Percentiles rank a stretch among this genome's conserved stretches.
phyloP scores from a whole-genome alignment of 805 yeast species.

The Metschnikowia baotianmanensis region DNA sequence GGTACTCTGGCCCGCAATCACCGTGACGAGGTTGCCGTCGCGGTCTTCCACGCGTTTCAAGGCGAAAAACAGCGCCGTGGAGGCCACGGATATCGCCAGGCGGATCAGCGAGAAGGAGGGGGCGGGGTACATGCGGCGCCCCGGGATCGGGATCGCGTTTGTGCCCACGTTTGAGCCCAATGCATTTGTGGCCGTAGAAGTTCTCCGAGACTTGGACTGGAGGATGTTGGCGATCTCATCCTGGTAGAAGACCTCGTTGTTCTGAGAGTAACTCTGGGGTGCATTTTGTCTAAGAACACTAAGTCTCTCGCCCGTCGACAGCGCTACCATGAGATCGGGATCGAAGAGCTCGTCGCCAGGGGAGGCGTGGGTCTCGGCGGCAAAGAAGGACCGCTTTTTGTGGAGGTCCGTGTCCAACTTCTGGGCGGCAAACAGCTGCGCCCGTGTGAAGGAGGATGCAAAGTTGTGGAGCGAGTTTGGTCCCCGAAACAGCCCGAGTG shows the following conservation, averaged over 20 bases:
- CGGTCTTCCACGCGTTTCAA: slow-evolving; percentile 64
- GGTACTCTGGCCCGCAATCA: slow-evolving; percentile 78
- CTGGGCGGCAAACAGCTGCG: slow-evolving; percentile 55
- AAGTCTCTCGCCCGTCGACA: slow-evolving; percentile 59
- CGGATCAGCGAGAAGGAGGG: slow-evolving; percentile 46
- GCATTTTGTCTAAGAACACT: slow-evolving; percentile 43
- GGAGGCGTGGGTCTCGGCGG: slow-evolving; percentile 23
- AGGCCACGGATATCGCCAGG: slow-evolving; percentile 31
- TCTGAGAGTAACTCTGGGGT: slow-evolving; percentile 12
- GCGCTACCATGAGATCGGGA: slow-evolving; percentile 66
- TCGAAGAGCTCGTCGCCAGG: slow-evolving; percentile 61
- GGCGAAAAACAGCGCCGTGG: slow-evolving; percentile 50
- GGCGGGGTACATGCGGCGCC: slow-evolving; percentile 33
- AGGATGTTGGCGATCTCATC: slow-evolving; percentile 34
- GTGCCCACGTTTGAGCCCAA: slow-evolving; percentile 24
- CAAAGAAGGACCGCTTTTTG: slow-evolving; percentile 61
- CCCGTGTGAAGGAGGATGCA: slow-evolving; percentile 76
- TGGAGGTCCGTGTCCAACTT: slow-evolving; percentile 52
- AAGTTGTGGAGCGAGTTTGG: slow-evolving; percentile 71
- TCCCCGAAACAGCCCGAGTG: slow-evolving; percentile 59
- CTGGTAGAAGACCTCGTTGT: slow-evolving; percentile 39
- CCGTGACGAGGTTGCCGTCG: slow-evolving; percentile 68
- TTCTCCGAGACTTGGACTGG: slow-evolving; percentile 25
- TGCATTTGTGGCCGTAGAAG: not conserved
- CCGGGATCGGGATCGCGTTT: slow-evolving; percentile 23